These are phyloP conservation scores for Colletotrichum lindemuthianum DNA, from an alignment of 2,329 filamentous ascomycete species.

Conservation along the genomic window DNA sequence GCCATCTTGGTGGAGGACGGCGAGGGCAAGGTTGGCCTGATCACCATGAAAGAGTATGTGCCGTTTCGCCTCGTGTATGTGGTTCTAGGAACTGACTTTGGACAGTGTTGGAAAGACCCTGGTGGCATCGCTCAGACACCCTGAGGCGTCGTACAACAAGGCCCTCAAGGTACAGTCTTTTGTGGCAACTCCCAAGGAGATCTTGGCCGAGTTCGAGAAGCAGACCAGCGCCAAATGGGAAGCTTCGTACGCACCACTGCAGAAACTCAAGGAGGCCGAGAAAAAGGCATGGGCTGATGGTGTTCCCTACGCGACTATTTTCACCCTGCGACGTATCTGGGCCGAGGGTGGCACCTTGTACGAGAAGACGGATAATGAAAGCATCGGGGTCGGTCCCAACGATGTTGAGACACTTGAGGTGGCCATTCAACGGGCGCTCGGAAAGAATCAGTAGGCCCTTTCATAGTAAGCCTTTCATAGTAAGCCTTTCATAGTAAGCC, in stretches of 20 bases:
- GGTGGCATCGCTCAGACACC: constrained; percentile 68
- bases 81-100: constrained; percentile 4
- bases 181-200: constrained; percentile 69
- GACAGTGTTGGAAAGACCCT: constrained; percentile 73
- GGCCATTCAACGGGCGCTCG: constrained; percentile 35
- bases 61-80: no score
- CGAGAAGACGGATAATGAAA: constrained; percentile 71
- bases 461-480: not conserved
- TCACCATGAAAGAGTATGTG: constrained; percentile 76
- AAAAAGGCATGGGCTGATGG: constrained; percentile 65
- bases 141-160: constrained; percentile 61
- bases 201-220: constrained; percentile 73
- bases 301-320: constrained; percentile 60
- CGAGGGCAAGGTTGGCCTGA: constrained; percentile 71
- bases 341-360: constrained; percentile 77
- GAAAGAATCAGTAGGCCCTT: constrained; percentile 7
- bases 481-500: no score
- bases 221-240: constrained; percentile 70
- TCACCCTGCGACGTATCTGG: constrained; percentile 77
- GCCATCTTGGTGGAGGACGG: constrained; percentile 72
- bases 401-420: constrained; percentile 61
- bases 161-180: constrained; percentile 78
- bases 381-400: constrained; percentile 60
- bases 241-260: constrained; percentile 62
- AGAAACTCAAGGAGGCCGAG: constrained; percentile 66